A percentile compares a stretch with the other conserved stretches of the same genome.
These are phyloP conservation scores for Conringia planisiliqua DNA, from an alignment of 345 rosid species.

Conservation along the genomic window DNA sequence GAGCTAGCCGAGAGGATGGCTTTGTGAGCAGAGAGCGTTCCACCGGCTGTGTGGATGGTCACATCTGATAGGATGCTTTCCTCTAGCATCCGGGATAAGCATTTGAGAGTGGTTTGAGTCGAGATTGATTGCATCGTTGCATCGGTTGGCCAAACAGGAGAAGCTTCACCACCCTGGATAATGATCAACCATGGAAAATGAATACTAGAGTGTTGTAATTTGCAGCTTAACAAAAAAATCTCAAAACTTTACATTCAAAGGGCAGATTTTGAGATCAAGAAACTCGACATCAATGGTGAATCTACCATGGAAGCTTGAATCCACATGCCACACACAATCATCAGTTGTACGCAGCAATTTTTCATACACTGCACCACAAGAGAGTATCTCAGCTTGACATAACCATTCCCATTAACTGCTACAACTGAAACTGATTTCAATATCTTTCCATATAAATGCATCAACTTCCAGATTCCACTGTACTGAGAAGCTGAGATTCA, in stretches of 20 bases:
- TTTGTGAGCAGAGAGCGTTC: slow-evolving; percentile 75
- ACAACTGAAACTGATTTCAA: neutral
- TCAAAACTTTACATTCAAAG: slow-evolving; percentile 57
- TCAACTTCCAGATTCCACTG: neutral
- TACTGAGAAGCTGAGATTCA: neutral
- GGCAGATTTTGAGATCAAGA: slow-evolving; percentile 73
- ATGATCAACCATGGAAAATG: neutral
- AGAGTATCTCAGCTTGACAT: neutral
- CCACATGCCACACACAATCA: slow-evolving; percentile 85
- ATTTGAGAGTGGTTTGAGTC: slow-evolving; percentile 55
- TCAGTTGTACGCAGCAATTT: slow-evolving; percentile 64
- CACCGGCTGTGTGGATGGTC: slow-evolving; percentile 70
- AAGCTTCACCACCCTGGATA: slow-evolving; percentile 62
- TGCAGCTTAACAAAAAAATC: neutral
- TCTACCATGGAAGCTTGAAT: slow-evolving; percentile 60
- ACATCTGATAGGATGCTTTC: slow-evolving; percentile 77
- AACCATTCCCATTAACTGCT: neutral
- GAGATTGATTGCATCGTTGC: slow-evolving; percentile 62
- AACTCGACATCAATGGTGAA: slow-evolving; percentile 88
- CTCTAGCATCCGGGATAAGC: slow-evolving; percentile 84
- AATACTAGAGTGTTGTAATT: neutral
- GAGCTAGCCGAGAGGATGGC: slow-evolving; percentile 86
- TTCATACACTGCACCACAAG: slow-evolving; percentile 57
- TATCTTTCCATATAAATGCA: neutral
- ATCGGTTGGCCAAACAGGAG: slow-evolving; percentile 70